Evolutionary conservation across 345 rosid genomes (phyloP), one percentile per base, ranked within the genome.

Genomic region (Salix arbutifolia): DNA sequence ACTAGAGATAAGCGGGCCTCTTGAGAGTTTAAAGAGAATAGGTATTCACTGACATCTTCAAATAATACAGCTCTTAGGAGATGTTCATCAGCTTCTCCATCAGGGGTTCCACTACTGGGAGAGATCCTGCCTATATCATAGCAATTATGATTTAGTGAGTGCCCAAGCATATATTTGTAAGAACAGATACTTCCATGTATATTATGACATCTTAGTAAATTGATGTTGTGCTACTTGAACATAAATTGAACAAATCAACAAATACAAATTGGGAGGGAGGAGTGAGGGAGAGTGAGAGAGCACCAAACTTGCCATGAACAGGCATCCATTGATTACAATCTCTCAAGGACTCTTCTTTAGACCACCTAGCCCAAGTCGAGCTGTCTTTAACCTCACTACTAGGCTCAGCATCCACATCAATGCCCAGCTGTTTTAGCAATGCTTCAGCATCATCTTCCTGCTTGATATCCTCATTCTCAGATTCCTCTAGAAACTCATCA

Each of bases 241-340:
- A 58, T 8, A 71, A 3, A 37, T n/a, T 31, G 13, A 33, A 38
- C 26, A 56, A 13, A 19, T 13, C n/a, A 6, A n/a, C 42, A 75
- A 10, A 16, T 4, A 44, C 2, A 37, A 21, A 46, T 46, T 4
- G 18, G 50, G 50, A 67, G 33, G 14, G 35, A 28, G 48, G 50
- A 30, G 17, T 8, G 19, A 37, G 4, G 79, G 70, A 78, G 80
- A 72, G 78, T 65, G 79, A 84, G 65, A 77, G 79, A 88, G 91
- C 74, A 52, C 77, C 93, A 68, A 87, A 73, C 80, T 88, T 87
- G 60, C 80, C 48, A 73, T 80, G 94, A 75, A 91, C 76, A 76
- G 98, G 99, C 94, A 92, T 88, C 99, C 99, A 96, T 31, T 91
- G 97, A 78, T 66, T 82, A 48, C 82, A 82, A 81, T 93, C 98